Percentiles rank a stretch among this genome's conserved stretches.
Conservation (phyloP, 495 filamentous ascomycete genomes). For the Talaromyces adpressus region DNA sequence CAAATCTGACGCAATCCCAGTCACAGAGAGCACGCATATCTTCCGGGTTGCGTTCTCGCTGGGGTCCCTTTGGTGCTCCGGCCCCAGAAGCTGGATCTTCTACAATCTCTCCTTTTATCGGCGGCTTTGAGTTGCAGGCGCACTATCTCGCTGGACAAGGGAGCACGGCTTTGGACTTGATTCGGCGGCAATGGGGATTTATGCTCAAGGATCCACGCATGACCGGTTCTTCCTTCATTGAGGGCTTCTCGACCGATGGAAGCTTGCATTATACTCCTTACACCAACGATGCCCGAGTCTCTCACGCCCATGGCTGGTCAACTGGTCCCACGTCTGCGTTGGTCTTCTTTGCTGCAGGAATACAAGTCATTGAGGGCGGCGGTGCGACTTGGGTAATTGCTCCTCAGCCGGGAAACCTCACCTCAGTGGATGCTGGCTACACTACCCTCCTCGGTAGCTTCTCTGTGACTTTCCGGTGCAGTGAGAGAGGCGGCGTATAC, state of each 20-base stretch:
- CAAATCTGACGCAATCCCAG: constrained; percentile 14
- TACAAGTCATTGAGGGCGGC: constrained; percentile 33
- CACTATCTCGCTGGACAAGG: constrained; percentile 39
- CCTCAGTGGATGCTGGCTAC: constrained; percentile 39
- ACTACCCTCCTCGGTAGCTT: background rate
- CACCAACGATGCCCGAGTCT: constrained; percentile 40
- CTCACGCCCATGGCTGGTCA: constrained; percentile 54
- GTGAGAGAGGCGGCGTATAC: too few relatives aligned
- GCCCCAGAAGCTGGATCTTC: constrained; percentile 43
- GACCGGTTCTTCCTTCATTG: constrained; percentile 52
- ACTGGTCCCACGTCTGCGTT: constrained; percentile 50
- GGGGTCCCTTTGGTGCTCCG: constrained; percentile 48
- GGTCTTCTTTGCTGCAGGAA: constrained; percentile 40
- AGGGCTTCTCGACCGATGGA: constrained; percentile 50
- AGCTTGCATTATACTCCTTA: constrained; percentile 51
- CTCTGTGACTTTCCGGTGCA: too few relatives aligned
- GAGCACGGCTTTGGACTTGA: constrained; percentile 41
- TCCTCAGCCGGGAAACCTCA: constrained; percentile 41
- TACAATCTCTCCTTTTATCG: constrained; percentile 51
- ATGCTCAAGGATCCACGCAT: constrained; percentile 52
- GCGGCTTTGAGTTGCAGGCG: constrained; percentile 49
- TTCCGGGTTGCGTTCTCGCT: constrained; percentile 36
- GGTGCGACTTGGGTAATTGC: constrained; percentile 41
- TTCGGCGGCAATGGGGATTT: constrained; percentile 48
- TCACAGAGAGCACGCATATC: constrained; percentile 24